A percentile compares a stretch with the other conserved stretches of the same genome.
phyloP scores from a whole-genome alignment of 495 filamentous ascomycete species.

The Geoglossum glabrum region DNA sequence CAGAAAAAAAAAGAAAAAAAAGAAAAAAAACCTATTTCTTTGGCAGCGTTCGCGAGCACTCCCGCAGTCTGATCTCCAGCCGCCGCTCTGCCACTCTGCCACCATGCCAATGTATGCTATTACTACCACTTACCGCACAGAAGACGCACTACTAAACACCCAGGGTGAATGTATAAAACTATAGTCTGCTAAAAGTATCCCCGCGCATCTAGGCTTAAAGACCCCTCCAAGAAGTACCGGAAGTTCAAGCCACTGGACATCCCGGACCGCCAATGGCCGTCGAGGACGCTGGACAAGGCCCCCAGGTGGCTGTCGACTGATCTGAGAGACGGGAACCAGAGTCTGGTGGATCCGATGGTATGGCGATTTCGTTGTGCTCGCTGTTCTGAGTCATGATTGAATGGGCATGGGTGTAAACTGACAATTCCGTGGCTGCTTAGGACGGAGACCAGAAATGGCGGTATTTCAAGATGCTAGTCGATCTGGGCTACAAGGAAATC shows the following conservation, averaged over 20 bases:
- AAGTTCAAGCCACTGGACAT: slow-evolving; percentile 57
- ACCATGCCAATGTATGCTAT: background rate
- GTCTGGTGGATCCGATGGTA: slow-evolving; percentile 78
- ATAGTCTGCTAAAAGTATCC: background rate
- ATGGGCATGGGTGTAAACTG: background rate
- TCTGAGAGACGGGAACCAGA: slow-evolving; percentile 76
- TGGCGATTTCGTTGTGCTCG: slow-evolving; percentile 5
- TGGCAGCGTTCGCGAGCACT: no score
- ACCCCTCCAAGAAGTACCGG: slow-evolving; percentile 85
- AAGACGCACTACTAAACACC: background rate
- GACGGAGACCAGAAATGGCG: slow-evolving; percentile 83
- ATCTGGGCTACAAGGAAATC: slow-evolving; percentile 95
- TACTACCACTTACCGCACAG: background rate
- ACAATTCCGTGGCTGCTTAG: slow-evolving; percentile 21
- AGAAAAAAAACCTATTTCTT: no score
- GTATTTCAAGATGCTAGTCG: slow-evolving; percentile 87
- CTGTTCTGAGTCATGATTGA: background rate
- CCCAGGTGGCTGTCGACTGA: slow-evolving; percentile 78
- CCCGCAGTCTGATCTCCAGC: no score
- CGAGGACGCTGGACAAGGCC: slow-evolving; percentile 52
- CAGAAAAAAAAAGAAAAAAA: background rate
- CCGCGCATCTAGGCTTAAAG: slow-evolving; percentile 53
- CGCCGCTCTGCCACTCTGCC: background rate
- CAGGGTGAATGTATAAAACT: background rate
- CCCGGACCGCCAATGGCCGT: slow-evolving; percentile 82